Evolutionary conservation across 1,284 basidiomycete genomes (phyloP).

Genomic region (Cutaneotrichosporon dermatis): DNA sequence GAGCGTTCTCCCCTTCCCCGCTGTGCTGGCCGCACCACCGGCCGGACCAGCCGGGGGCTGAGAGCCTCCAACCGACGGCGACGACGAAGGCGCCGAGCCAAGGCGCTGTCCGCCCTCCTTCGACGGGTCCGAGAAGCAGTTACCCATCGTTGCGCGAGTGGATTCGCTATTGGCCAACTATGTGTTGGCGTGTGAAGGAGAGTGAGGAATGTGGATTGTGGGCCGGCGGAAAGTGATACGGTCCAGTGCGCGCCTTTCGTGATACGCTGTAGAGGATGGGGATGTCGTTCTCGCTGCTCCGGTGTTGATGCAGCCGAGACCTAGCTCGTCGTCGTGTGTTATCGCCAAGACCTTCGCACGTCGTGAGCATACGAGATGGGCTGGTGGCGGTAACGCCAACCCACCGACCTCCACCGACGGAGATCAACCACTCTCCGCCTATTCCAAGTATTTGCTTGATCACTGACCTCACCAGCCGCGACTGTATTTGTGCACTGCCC

Average conservation of each 20-base stretch:
- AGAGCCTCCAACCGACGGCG: background rate
- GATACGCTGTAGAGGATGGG: no score
- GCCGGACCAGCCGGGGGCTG: background rate
- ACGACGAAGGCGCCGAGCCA: slow-evolving; percentile 28
- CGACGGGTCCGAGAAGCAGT: slow-evolving; percentile 49
- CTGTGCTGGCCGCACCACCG: background rate
- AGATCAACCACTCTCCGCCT: no score
- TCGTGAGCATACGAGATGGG: background rate
- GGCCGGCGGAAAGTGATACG: no score
- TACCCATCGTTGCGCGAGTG: slow-evolving; percentile 37
- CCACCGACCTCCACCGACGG: no score
- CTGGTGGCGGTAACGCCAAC: background rate
- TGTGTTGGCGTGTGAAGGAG: no score
- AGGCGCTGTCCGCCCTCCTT: slow-evolving; percentile 33
- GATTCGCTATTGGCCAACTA: background rate
- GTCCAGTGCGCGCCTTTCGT: no score
- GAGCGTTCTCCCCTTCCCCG: background rate
- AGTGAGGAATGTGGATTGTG: no score
- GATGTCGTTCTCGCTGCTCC: no score
- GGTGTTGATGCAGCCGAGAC: no score
- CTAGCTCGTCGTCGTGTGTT: background rate
- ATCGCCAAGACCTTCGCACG: background rate
- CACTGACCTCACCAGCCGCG: no score
- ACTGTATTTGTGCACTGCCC: no score
- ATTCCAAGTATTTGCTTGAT: no score